Percentiles rank a stretch among this genome's conserved stretches.
These are phyloP conservation scores for Micromonas pusilla DNA, from an alignment of 139 green algal species.

Conservation along the genomic window DNA sequence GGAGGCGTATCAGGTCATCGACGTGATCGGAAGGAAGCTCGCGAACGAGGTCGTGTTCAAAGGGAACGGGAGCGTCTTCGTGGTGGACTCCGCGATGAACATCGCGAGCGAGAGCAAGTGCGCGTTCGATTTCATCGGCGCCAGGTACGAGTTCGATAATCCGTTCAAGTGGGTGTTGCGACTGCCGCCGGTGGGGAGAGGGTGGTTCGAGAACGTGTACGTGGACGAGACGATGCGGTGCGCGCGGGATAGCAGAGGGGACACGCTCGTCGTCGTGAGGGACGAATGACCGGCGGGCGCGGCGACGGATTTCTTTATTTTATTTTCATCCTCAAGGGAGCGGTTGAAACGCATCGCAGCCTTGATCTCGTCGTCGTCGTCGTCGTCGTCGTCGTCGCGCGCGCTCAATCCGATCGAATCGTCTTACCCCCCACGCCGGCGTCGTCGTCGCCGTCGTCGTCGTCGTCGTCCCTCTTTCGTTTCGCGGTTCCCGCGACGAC, in stretches of 20 bases:
- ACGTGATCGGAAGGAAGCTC: not conserved
- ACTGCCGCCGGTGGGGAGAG: slow-evolving; percentile 72
- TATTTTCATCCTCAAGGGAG: not conserved
- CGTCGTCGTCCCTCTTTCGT: slow-evolving; percentile 20
- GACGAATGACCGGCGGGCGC: not conserved
- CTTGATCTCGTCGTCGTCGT: no score
- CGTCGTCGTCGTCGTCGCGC: not conserved
- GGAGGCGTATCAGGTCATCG: not conserved
- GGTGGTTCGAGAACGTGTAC: slow-evolving; percentile 80
- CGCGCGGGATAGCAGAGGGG: slow-evolving; percentile 61
- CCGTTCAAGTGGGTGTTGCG: not conserved
- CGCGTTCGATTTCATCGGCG: not conserved
- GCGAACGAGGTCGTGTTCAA: not conserved
- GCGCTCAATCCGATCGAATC: not conserved
- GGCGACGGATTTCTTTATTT: not conserved
- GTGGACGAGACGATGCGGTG: slow-evolving; percentile 55
- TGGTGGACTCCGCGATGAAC: not conserved
- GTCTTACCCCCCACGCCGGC: not conserved
- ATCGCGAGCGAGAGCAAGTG: not conserved
- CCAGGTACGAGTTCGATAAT: not conserved
- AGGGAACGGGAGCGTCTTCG: not conserved
- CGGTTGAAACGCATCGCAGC: no score
- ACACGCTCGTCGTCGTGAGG: slow-evolving; percentile 54
- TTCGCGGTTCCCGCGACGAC: not conserved
- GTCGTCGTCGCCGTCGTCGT: not conserved